Evolutionary conservation across 179 eudicot genomes (phyloP).

Genomic region (Spergularia azorica): DNA sequence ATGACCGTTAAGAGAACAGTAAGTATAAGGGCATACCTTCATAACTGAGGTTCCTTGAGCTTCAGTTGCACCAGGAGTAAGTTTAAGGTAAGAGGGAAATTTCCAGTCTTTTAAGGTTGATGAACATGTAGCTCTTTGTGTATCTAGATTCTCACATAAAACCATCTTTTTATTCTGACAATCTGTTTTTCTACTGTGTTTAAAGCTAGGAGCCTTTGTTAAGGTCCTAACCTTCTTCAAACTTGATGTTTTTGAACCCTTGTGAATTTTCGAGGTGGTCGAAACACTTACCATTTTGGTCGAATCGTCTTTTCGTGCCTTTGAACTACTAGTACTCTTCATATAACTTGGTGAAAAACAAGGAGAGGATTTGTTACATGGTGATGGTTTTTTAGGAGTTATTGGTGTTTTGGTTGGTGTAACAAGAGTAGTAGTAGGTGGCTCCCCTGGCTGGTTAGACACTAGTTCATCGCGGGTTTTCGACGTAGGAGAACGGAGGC

Average conservation of each 20-base stretch:
- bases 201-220: constrained; percentile 68
- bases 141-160: constrained; percentile 44
- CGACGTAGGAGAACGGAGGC: neutral
- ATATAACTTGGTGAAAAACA: constrained; percentile 60
- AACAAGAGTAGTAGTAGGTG: neutral
- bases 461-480: no score
- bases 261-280: constrained; percentile 24
- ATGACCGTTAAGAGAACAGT: constrained; percentile 91
- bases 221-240: constrained; percentile 51
- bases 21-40: constrained; percentile 77
- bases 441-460: no score
- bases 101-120: constrained; percentile 72
- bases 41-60: constrained; percentile 60
- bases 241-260: constrained; percentile 39
- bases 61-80: constrained; percentile 65
- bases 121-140: constrained; percentile 68
- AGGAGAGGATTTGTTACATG: neutral
- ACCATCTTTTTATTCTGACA: constrained; percentile 35
- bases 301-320: constrained; percentile 57
- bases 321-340: constrained; percentile 82
- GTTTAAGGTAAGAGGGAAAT: constrained; percentile 62
- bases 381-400: neutral
- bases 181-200: constrained; percentile 46
- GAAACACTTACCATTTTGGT: constrained; percentile 34
- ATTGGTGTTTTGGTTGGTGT: constrained; percentile 11